phyloP scores from a whole-genome alignment of 805 yeast species.

The Metschnikowia bowlesiae region DNA sequence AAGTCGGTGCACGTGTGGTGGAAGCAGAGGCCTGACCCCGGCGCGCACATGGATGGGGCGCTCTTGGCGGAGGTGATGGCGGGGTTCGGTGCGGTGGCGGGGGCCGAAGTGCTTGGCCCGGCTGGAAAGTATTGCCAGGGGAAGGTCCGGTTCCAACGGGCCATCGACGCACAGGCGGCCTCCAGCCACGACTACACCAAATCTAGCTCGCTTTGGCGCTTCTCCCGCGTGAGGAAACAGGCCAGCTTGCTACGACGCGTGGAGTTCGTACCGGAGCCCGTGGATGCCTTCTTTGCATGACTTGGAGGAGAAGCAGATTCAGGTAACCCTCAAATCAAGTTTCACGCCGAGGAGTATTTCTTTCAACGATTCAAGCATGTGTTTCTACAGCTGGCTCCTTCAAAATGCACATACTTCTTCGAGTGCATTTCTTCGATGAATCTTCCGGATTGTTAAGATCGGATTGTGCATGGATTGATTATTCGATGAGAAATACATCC shows the following conservation, averaged over 20 bases:
- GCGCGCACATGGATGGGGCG: conserved; percentile 27
- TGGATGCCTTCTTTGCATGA: not conserved
- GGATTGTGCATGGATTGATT: too few relatives aligned
- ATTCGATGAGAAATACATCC: too few relatives aligned
- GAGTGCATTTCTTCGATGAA: too few relatives aligned
- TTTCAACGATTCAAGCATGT: too few relatives aligned
- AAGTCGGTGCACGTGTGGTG: conserved; percentile 35
- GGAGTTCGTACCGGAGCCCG: not conserved
- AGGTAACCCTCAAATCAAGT: too few relatives aligned
- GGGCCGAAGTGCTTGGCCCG: conserved; percentile 1
- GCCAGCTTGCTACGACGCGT: conserved; percentile 43
- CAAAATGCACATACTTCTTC: too few relatives aligned
- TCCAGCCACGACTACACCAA: conserved; percentile 37
- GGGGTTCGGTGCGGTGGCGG: conserved; percentile 40
- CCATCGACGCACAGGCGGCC: conserved; percentile 31
- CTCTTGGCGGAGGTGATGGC: conserved; percentile 38
- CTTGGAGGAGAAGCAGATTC: too few relatives aligned
- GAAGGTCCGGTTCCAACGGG: conserved; percentile 25
- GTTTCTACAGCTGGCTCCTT: too few relatives aligned
- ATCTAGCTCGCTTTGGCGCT: conserved; percentile 45
- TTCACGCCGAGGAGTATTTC: too few relatives aligned
- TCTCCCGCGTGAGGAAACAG: conserved; percentile 37
- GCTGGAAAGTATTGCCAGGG: conserved; percentile 37
- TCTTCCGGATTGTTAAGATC: too few relatives aligned
- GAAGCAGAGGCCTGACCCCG: conserved; percentile 40